Base-by-base conservation (phyloP, 768 basidiomycete genomes). In the Russula sp. region DNA sequence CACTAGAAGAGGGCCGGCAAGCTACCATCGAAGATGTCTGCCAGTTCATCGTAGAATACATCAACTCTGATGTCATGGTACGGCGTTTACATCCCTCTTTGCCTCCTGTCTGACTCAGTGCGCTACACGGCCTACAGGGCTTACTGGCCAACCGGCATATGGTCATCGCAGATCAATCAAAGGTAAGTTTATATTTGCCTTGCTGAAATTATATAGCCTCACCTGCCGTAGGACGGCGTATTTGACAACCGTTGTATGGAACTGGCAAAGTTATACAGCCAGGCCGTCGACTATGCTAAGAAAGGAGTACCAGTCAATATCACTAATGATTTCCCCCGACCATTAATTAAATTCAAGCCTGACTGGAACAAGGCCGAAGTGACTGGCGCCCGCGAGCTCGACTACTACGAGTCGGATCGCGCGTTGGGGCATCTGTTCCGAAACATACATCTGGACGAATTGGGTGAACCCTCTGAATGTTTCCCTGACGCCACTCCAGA, bases 231-330 rank as follows among this genome's bases (percentile, higher is more conserved):
- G 87, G 73, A 80, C 6, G 90, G 90, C 4, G 84, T 85, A 24
- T 75, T 74, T 22, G 88, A 92, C 66, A 68, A 73, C 0, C 70
- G 74, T 50, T 92, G 92, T 72, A 62, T 82, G 42, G 72, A 70
- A 48, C 75, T 93, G 7, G 89, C 89, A 5, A 75, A 78, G 60
- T 73, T 89, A n/a, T 90, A 87, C 63, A 79, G 73, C 63, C 70
- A 83, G 79, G 90, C 90, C 0, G 90, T 92, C 9, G 90, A 92
- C 69, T 92, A 89, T 72, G 84, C 88, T 0, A 92, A 92, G 74
- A 85, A 87, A 64, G 90, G 89, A 13, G 81, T 81, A 38, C 81
- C 83, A 5, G 87, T 89, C 22, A 75, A 85, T 56, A 77, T 86
- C 22, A n/a, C 7, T 13, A 64, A 70, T 49, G 63, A 71, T 18